phyloP scores from a whole-genome alignment of 192 early-diverging fungal genomes.

The Coemansia sp. region DNA sequence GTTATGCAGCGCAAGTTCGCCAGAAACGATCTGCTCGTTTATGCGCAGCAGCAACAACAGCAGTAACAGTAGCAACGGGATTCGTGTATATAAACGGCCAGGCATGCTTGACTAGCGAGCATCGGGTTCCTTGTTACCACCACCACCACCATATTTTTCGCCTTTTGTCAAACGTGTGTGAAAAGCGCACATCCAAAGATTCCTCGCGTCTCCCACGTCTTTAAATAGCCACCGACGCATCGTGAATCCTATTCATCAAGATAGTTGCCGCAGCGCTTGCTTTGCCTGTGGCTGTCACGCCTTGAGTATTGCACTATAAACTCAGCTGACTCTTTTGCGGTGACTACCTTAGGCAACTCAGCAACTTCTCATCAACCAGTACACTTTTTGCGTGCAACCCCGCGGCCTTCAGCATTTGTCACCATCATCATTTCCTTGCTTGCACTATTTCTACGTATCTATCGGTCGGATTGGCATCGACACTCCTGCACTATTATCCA shows the following conservation, averaged over 20 bases:
- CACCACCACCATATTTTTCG: not conserved
- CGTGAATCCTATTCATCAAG: constrained; percentile 1
- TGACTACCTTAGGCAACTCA: not conserved
- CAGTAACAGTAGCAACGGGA: not conserved
- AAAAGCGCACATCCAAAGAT: not conserved
- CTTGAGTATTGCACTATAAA: constrained; percentile 9
- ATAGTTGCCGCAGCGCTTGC: not conserved
- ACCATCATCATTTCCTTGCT: not conserved
- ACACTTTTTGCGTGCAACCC: not conserved
- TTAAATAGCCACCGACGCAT: not conserved
- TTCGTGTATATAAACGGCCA: not conserved
- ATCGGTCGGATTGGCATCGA: constrained; percentile 2
- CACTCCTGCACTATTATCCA: constrained; percentile 7
- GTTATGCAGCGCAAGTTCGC: constrained; percentile 1
- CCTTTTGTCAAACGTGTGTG: not conserved
- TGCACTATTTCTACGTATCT: not conserved
- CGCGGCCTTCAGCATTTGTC: not conserved
- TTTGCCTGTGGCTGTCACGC: constrained; percentile 7
- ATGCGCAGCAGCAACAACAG: constrained; percentile 1
- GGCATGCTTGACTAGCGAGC: not conserved
- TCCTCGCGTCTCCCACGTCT: not conserved
- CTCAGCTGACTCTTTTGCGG: constrained; percentile 16
- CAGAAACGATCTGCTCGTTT: not conserved
- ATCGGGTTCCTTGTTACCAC: not conserved
- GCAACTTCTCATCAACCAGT: not conserved